Conservation (phyloP, 257 asterid species). For the Lavandula angustifolia region DNA sequence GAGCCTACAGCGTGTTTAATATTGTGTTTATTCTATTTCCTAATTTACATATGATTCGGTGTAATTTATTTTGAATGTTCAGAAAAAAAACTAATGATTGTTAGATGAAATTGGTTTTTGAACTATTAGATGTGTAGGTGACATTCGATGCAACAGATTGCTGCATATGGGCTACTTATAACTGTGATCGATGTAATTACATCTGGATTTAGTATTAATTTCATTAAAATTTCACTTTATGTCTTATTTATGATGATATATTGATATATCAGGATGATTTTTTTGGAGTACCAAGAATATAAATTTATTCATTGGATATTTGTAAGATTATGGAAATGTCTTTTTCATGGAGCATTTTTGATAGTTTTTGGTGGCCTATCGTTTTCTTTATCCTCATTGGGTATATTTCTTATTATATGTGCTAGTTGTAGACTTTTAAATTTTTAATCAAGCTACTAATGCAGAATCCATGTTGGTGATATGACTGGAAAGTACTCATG, state of each 20-base stretch:
- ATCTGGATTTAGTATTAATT: conserved; percentile 2
- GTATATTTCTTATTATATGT: conserved; percentile 32
- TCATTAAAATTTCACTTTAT: background rate
- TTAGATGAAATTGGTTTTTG: background rate
- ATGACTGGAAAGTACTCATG: conserved; percentile 24
- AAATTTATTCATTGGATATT: conserved; percentile 20
- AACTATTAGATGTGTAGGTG: conserved; percentile 11
- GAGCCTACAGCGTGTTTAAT: background rate
- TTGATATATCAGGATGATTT: too few relatives aligned
- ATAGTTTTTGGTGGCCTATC: conserved; percentile 52
- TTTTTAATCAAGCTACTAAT: conserved; percentile 25
- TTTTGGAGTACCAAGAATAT: conserved; percentile 13
- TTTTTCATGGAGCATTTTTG: conserved; percentile 42
- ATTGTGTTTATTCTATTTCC: background rate
- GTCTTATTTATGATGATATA: conserved; percentile 6
- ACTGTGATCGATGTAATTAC: conserved; percentile 25
- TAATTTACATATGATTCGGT: background rate
- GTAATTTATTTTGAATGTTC: background rate
- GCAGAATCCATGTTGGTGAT: conserved; percentile 33
- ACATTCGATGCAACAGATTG: conserved; percentile 25
- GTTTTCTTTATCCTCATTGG: conserved; percentile 43
- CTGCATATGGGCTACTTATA: background rate
- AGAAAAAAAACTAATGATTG: background rate
- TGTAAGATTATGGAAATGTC: conserved; percentile 47
- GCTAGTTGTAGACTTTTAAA: conserved; percentile 37